Evolutionary conservation across 2,329 filamentous ascomycete genomes (phyloP).

Genomic region (Fusarium miscanthi): DNA sequence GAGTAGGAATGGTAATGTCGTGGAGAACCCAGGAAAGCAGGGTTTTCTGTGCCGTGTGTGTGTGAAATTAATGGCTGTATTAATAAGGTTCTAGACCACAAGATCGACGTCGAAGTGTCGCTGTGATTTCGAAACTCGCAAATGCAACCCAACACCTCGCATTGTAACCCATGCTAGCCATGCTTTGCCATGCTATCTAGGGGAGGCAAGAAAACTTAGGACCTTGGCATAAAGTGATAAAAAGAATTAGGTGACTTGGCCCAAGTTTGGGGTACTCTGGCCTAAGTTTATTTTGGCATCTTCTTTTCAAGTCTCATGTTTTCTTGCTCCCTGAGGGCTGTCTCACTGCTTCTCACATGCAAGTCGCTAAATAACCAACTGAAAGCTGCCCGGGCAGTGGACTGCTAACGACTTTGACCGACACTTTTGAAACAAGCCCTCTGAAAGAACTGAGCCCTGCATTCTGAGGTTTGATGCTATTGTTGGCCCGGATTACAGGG

Average conservation of each 20-base stretch:
- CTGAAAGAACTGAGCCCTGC: slow-evolving; percentile 3
- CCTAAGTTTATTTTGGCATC: too few species aligned
- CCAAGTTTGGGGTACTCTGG: too few species aligned
- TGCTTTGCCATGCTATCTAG: not conserved
- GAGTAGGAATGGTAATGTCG: not conserved
- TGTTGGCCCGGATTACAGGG: slow-evolving; percentile 9
- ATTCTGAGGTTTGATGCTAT: not conserved
- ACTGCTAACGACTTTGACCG: slow-evolving; percentile 18
- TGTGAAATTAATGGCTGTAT: not conserved
- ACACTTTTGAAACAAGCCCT: slow-evolving; percentile 20
- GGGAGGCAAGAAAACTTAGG: too few species aligned
- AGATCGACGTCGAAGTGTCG: slow-evolving; percentile 28
- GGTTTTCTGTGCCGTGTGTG: not conserved
- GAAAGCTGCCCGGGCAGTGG: not conserved
- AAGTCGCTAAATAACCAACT: slow-evolving; percentile 9
- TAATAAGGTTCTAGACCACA: slow-evolving; percentile 26
- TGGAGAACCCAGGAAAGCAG: not conserved
- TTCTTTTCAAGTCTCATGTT: too few species aligned
- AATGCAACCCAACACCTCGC: slow-evolving; percentile 2
- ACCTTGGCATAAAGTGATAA: too few species aligned
- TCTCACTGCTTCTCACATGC: slow-evolving; percentile 22
- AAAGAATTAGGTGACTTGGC: too few species aligned
- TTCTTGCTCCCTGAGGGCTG: not conserved
- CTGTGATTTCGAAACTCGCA: slow-evolving; percentile 6
- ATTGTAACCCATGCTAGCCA: not conserved